These are phyloP conservation scores for Salvia sclarea DNA, from an alignment of 305 asterid species.

Conservation along the genomic window DNA sequence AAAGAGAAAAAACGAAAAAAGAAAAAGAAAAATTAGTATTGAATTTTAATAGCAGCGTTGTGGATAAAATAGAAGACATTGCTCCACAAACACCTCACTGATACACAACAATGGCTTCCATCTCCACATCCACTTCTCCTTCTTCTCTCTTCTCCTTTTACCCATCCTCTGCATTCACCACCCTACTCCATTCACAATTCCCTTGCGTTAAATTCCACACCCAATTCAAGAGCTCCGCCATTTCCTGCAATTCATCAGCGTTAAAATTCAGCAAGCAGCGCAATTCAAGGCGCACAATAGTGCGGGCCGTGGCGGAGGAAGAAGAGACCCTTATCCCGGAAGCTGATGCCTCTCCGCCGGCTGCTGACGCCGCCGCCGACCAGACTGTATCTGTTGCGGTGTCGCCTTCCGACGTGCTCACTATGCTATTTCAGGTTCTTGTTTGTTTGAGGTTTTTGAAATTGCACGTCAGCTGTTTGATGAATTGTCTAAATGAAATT, in stretches of 20 bases:
- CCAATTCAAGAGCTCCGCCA: constrained; percentile 29
- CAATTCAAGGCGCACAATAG: constrained; percentile 27
- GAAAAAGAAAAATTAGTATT: neutral
- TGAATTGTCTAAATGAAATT: constrained; percentile 33
- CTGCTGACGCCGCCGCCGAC: constrained; percentile 31
- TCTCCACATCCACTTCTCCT: constrained; percentile 30
- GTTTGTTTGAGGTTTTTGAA: neutral
- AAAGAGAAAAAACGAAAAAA: neutral
- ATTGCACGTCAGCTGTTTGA: constrained; percentile 30
- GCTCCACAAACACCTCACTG: constrained; percentile 25
- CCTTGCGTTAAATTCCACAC: constrained; percentile 28
- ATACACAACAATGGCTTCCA: constrained; percentile 43
- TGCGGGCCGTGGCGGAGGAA: constrained; percentile 54
- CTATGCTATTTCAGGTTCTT: constrained; percentile 78
- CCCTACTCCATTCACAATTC: constrained; percentile 28
- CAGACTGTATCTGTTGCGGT: constrained; percentile 80
- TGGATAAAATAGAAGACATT: constrained; percentile 35
- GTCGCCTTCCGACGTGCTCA: constrained; percentile 80
- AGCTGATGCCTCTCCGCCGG: constrained; percentile 34
- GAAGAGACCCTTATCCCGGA: constrained; percentile 39
- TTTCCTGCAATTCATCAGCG: constrained; percentile 33
- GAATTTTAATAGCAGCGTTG: constrained; percentile 4
- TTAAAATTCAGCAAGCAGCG: constrained; percentile 22
- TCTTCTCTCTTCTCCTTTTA: constrained; percentile 5
- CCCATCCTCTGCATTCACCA: constrained; percentile 21